Conservation (phyloP, 768 basidiomycete genomes). For the Cyclocybe cylindracea region DNA sequence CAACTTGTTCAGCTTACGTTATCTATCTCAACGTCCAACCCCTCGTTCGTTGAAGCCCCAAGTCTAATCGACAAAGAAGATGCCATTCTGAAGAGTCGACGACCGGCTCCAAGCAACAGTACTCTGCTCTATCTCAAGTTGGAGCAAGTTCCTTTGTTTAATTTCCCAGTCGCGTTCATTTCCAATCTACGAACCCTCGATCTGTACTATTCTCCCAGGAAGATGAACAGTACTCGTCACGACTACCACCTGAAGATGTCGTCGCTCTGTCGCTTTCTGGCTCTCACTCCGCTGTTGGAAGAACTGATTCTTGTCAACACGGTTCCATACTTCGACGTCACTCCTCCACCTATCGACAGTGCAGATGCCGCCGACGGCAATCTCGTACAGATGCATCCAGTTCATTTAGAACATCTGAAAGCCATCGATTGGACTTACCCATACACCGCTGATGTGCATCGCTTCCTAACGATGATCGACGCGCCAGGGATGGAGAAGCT, state of each 20-base stretch:
- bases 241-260: constrained; percentile 40
- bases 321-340: constrained; percentile 36
- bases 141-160: constrained; percentile 40
- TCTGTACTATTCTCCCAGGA: constrained; percentile 37
- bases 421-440: constrained; percentile 51
- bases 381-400: constrained; percentile 19
- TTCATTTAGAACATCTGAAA: constrained; percentile 40
- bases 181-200: constrained; percentile 42
- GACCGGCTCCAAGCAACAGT: constrained; percentile 11
- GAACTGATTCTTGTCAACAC: constrained; percentile 44
- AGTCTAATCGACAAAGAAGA: constrained; percentile 13
- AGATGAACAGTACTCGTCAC: constrained; percentile 15
- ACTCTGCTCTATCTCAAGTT: constrained; percentile 37
- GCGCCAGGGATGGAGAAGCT: constrained; percentile 42
- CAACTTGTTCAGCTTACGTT: constrained; percentile 17
- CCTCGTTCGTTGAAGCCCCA: constrained; percentile 14
- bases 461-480: constrained; percentile 42
- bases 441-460: constrained; percentile 39
- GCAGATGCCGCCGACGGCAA: not conserved
- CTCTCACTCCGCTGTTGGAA: constrained; percentile 38
- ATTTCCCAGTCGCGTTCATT: constrained; percentile 36
- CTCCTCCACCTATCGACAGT: constrained; percentile 9
- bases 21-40: constrained; percentile 17
- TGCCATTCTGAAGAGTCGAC: not conserved
- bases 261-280: constrained; percentile 35